These are phyloP conservation scores for Lyophyllum shimeji DNA, from an alignment of 768 basidiomycete species.

Conservation along the genomic window DNA sequence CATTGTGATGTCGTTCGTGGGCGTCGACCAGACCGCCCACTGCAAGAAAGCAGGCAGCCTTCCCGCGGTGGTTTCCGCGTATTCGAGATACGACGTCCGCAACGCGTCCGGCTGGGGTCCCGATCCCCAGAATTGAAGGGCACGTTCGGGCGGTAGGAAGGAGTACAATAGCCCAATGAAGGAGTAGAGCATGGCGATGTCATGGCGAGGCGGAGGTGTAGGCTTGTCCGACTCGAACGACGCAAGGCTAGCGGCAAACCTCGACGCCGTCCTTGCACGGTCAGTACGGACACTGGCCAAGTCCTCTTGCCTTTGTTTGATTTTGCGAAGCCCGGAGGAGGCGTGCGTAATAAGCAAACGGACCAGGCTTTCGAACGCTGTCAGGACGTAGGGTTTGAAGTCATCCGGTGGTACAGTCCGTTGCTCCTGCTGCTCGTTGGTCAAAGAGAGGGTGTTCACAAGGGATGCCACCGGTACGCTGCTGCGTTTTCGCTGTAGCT, in stretches of 20 bases:
- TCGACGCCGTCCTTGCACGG: constrained; percentile 51
- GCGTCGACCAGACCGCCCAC: constrained; percentile 88
- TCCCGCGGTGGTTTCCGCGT: constrained; percentile 57
- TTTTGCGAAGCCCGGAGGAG: constrained; percentile 78
- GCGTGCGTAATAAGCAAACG: constrained; percentile 73
- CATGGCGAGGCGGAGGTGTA: constrained; percentile 61
- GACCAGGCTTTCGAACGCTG: constrained; percentile 69
- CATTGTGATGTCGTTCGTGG: constrained; percentile 70
- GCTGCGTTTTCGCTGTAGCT: constrained; percentile 47
- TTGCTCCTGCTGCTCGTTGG: constrained; percentile 42
- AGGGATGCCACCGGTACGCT: constrained; percentile 34
- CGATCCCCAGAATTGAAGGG: constrained; percentile 85
- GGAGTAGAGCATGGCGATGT: constrained; percentile 81
- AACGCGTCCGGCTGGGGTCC: constrained; percentile 42
- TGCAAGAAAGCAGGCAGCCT: constrained; percentile 78
- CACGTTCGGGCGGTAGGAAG: constrained; percentile 70
- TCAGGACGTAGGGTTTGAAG: constrained; percentile 56
- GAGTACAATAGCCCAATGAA: constrained; percentile 83
- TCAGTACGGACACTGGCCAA: constrained; percentile 67
- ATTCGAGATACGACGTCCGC: constrained; percentile 54
- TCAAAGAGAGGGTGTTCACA: constrained; percentile 30
- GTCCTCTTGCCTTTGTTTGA: constrained; percentile 91
- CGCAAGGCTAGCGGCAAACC: constrained; percentile 42
- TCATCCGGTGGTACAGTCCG: constrained; percentile 46
- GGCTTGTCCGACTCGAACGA: constrained; percentile 38